Evolutionary conservation across 2,329 filamentous ascomycete genomes (phyloP).

Genomic region (Paraphoma chrysanthemicola): DNA sequence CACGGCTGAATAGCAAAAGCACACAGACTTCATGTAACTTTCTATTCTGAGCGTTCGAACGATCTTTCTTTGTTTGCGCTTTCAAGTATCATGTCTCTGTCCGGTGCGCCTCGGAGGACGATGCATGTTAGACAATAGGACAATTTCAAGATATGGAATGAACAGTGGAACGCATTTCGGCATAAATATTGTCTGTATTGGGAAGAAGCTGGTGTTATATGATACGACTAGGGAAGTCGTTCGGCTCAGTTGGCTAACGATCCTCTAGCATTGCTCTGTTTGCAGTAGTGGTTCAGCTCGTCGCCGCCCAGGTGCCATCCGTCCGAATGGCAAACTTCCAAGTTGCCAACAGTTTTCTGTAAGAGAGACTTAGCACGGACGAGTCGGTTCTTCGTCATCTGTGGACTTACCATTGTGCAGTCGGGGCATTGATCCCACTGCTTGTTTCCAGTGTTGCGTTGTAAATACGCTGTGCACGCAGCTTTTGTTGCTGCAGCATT

Average conservation of each 20-base stretch:
- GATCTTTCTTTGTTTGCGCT: too few species aligned
- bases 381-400: constrained; percentile 1
- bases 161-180: background rate
- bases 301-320: constrained; percentile 37
- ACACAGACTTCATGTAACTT: too few species aligned
- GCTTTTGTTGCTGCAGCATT: constrained; percentile 28
- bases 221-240: too few species aligned
- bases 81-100: too few species aligned
- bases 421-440: constrained; percentile 39
- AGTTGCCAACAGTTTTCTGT: constrained; percentile 22
- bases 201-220: too few species aligned
- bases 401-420: constrained; percentile 27
- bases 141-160: too few species aligned
- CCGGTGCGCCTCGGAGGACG: too few species aligned
- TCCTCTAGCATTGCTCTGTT: constrained; percentile 21
- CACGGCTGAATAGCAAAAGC: too few species aligned
- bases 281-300: constrained; percentile 37
- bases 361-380: background rate
- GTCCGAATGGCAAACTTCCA: constrained; percentile 29
- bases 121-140: too few species aligned
- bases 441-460: constrained; percentile 34
- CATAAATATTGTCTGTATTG: background rate
- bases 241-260: constrained; percentile 11
- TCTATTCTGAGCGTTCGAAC: too few species aligned
- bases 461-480: constrained; percentile 27